Base-by-base conservation (phyloP, 148 eudicot species). In the Vaccinium myrtillus region DNA sequence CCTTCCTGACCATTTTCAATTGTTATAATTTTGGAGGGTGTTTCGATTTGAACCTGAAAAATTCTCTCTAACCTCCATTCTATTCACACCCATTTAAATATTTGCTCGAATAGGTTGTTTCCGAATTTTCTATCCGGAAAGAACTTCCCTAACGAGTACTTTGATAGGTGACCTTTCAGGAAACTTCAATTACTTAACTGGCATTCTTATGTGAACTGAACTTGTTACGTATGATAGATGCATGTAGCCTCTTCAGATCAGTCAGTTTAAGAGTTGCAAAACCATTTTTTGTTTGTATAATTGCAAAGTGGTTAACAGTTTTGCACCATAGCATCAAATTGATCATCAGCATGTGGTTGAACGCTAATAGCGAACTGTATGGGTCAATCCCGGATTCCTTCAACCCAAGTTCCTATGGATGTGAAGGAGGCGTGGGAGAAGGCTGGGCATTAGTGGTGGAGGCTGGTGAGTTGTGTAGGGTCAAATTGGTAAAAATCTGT, bases 1-100 rank as follows among this genome's bases (percentile, higher is more conserved):
- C 76, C n/a, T 69, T 15, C 30, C 78, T 53, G 61, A 51, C 50
- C 19, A 56, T 84, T 76, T 48, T 39, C 53, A 74, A 12, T 82
- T 69, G 70, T 6, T 80, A 36, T 83, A 50, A 65, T 19, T 39
- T 49, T 71, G 51, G 32, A 77, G 74, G 74, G 5, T 13, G 43
- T 27, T 69, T 30, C 18, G 5, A 69, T 69, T 69, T 69, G 39
- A 12, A 69, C 74, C 19, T 7, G 4, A 4, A 69, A 27, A 69
- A 69, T 12, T 69, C 74, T 27, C 39, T 69, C 74, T 27, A 27
- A 12, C 43, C 2, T 5, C 43, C 30, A 69, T 69, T 63, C 43
- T 30, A 10, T 69, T 12, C 74, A 27, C 39, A 69, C 15, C 43
- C 39, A 69, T 25, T 65, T 69, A 69, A 69, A 69, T 50, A 55